phyloP scores from a whole-genome alignment of 306 rosid species.

The Nissolia schottii region DNA sequence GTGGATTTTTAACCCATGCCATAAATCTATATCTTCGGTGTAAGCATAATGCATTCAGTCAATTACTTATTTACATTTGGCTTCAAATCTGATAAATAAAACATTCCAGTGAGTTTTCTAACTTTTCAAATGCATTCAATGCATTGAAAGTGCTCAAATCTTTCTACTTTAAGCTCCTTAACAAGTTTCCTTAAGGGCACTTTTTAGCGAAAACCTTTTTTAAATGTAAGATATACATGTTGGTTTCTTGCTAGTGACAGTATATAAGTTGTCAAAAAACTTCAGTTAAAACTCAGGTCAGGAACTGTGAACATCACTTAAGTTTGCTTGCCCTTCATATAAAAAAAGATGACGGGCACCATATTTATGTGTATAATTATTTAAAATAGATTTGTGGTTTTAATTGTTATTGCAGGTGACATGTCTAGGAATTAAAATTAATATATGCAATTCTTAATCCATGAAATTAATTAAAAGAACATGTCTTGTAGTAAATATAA shows the following conservation, averaged over 20 bases:
- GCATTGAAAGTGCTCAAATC: too few relatives aligned
- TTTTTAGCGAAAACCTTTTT: too few relatives aligned
- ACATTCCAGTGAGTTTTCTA: not conserved
- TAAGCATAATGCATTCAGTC: slow-evolving; percentile 33
- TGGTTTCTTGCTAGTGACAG: not conserved
- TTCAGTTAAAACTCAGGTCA: not conserved
- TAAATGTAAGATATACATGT: not conserved
- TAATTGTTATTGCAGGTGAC: too few relatives aligned
- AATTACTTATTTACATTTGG: not conserved
- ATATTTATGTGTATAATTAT: not conserved
- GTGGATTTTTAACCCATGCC: slow-evolving; percentile 85
- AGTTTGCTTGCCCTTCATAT: not conserved
- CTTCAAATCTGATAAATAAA: not conserved
- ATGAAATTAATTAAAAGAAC: not conserved
- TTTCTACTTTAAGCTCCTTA: too few relatives aligned
- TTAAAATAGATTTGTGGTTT: not conserved
- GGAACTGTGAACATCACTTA: not conserved
- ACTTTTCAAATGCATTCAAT: too few relatives aligned
- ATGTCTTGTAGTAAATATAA: not conserved
- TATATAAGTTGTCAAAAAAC: not conserved
- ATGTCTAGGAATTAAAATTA: not conserved
- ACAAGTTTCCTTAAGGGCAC: too few relatives aligned
- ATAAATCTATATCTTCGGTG: slow-evolving; percentile 88
- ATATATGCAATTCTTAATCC: not conserved
- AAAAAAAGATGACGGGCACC: not conserved